Evolutionary conservation across 352 stramenopile species (phyloP).

Genomic region (Phytophthora cactorum): DNA sequence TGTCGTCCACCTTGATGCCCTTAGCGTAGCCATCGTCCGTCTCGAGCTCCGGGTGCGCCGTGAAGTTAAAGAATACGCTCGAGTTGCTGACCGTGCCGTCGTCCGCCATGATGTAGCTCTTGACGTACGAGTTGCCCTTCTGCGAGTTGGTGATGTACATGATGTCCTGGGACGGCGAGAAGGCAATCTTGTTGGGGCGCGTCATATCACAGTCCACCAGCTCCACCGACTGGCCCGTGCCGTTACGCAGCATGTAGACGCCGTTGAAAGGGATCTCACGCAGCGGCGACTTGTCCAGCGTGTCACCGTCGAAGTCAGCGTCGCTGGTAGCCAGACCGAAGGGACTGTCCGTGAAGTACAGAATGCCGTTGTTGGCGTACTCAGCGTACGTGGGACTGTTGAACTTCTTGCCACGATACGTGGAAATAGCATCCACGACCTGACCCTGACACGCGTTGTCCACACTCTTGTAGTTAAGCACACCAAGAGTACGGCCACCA

Average conservation of each 20-base stretch:
- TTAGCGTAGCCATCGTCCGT: slow-evolving; percentile 66
- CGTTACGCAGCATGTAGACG: slow-evolving; percentile 72
- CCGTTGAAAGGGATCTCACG: slow-evolving; percentile 84
- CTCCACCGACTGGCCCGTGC: slow-evolving; percentile 50
- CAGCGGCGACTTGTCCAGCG: slow-evolving; percentile 67
- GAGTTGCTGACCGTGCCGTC: slow-evolving; percentile 62
- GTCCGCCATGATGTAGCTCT: slow-evolving; percentile 62
- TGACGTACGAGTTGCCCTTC: slow-evolving; percentile 80
- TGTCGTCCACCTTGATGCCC: slow-evolving; percentile 76
- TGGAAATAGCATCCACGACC: slow-evolving; percentile 78
- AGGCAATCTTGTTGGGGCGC: slow-evolving; percentile 85
- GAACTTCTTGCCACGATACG: slow-evolving; percentile 78
- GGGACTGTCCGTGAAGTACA: slow-evolving; percentile 85
- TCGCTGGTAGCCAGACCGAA: slow-evolving; percentile 72
- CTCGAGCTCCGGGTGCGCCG: slow-evolving; percentile 64
- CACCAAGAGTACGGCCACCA: slow-evolving; percentile 71
- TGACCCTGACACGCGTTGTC: slow-evolving; percentile 63
- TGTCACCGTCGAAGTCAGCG: slow-evolving; percentile 67
- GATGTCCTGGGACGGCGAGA: slow-evolving; percentile 68
- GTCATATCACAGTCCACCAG: slow-evolving; percentile 80
- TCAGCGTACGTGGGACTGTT: slow-evolving; percentile 78
- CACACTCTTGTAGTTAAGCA: slow-evolving; percentile 69
- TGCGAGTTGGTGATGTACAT: slow-evolving; percentile 88
- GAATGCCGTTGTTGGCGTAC: slow-evolving; percentile 63
- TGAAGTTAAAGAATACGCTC: slow-evolving; percentile 83